Evolutionary conservation across 2,329 filamentous ascomycete species (phyloP), one percentile per base, ranked within the genome.

Genomic region (Hypoxylon rubiginosum): DNA sequence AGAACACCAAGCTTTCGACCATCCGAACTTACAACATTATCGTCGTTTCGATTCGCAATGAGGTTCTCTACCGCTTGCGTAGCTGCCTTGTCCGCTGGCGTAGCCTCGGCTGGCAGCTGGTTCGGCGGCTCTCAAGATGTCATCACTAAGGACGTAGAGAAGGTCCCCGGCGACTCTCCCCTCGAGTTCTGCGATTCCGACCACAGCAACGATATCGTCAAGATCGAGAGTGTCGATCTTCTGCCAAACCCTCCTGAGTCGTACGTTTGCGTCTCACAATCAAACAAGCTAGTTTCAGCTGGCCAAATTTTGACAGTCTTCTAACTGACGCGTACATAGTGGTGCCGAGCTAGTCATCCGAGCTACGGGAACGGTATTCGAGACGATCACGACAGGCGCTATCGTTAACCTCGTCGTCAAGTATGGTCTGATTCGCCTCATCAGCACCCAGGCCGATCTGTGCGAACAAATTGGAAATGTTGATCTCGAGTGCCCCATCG

Each of bases 401-500:
- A 93, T 92, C 74, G 91, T 97, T 68, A 85, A 91, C 51, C 79
- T 99, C 43, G 87, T 90, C 71, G 95, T 99, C 82, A 97, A 97
- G 83, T 97, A 97, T 80, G 95, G 95, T 66, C 85, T 97, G 71
- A 97, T 99, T 79, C 92, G 90, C 59, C 87, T 99, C 70, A 89
- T 99, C 80, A 92, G 88, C 79, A 92, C 92, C 71, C 87, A 86
- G 71, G 90, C 91, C 74, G 91, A 97, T 77, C 87, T 98, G 39
- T 99, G 96, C 84, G 92, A 97, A 66, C 91, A 97, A 79, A 88
- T 97, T 71, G 84, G 87, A 78, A 94, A 97, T 72, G 93, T 97
- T 48, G 93, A 97, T 74, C 84, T 98, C 62, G 82, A 92, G 74
- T 99, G 96, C 81, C 96, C 96, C 52, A 86, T 99, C 64, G 84